These are phyloP conservation scores for Saturnispora saitoi DNA, from an alignment of 805 yeast genomes.

Conservation along the genomic window DNA sequence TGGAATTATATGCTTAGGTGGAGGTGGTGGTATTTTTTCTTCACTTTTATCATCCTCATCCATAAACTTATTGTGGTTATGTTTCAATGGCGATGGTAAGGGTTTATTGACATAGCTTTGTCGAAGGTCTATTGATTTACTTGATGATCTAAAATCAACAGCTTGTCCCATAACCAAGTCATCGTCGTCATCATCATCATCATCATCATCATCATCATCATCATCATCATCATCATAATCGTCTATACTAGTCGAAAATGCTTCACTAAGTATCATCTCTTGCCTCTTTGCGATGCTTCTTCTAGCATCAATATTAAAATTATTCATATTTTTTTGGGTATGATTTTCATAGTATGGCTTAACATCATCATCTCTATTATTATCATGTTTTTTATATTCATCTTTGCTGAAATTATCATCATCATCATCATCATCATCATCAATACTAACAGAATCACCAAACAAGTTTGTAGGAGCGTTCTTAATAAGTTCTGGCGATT, in stretches of 20 bases:
- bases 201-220: slow-evolving; percentile 1
- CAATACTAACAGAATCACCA: slow-evolving; percentile 26
- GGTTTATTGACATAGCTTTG: slow-evolving; percentile 11
- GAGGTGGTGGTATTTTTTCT: slow-evolving; percentile 18
- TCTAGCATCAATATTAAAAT: slow-evolving; percentile 1
- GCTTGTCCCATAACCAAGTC: slow-evolving; percentile 19
- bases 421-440: slow-evolving; percentile 17
- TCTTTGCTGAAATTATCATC: slow-evolving; percentile 8
- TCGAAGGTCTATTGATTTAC: slow-evolving; percentile 7
- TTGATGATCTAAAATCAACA: slow-evolving; percentile 19
- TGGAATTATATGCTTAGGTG: slow-evolving; percentile 23
- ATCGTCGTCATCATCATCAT: slow-evolving; percentile 11
- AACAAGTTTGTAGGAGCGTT: slow-evolving; percentile 18
- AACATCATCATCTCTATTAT: background rate
- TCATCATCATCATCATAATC: slow-evolving; percentile 9
- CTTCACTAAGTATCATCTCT: slow-evolving; percentile 7
- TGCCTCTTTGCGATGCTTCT: slow-evolving; percentile 13
- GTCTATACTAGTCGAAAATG: background rate
- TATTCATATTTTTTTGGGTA: background rate
- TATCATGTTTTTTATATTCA: background rate
- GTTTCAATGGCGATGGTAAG: background rate
- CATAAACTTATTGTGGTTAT: background rate
- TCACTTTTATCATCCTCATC: slow-evolving; percentile 1
- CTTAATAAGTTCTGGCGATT: slow-evolving; percentile 15
- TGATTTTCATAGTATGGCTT: background rate